Evolutionary conservation across 2,329 filamentous ascomycete species (phyloP).

Genomic region (Chaetomiaceae sp.): DNA sequence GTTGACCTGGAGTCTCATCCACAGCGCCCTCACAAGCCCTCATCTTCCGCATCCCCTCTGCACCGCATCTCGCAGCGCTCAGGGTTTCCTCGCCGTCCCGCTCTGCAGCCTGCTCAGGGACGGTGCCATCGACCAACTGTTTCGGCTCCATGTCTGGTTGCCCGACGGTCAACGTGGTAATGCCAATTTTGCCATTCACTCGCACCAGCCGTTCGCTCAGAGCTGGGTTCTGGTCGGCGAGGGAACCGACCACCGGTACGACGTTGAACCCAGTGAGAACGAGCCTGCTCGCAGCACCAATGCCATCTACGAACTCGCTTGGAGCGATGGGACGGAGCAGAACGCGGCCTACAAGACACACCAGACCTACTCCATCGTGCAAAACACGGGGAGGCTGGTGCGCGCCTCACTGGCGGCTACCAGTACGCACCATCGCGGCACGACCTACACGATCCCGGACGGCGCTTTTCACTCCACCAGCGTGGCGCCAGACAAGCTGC

Average conservation of each 20-base stretch:
- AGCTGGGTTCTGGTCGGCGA: constrained; percentile 34
- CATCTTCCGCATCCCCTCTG: background rate
- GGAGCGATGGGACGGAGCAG: constrained; percentile 23
- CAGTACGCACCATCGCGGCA: constrained; percentile 17
- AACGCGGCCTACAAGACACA: constrained; percentile 24
- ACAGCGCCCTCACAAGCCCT: background rate
- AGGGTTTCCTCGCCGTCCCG: constrained; percentile 31
- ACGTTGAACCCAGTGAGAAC: constrained; percentile 9
- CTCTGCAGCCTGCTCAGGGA: constrained; percentile 31
- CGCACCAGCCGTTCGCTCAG: constrained; percentile 31
- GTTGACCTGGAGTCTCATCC: background rate
- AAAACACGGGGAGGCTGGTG: constrained; percentile 24
- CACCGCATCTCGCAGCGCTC: constrained; percentile 25
- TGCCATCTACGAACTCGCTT: constrained; percentile 26
- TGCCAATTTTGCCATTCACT: constrained; percentile 27
- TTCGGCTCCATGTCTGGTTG: constrained; percentile 33
- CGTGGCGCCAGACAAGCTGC: constrained; percentile 26
- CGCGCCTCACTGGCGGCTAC: constrained; percentile 6
- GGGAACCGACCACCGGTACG: constrained; percentile 28
- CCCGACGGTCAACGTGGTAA: constrained; percentile 28
- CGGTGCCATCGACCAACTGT: constrained; percentile 30
- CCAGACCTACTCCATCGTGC: constrained; percentile 24
- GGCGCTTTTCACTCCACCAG: constrained; percentile 27
- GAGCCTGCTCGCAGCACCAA: constrained; percentile 24
- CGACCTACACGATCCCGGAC: constrained; percentile 28